Base-by-base conservation (phyloP, 1,284 basidiomycete species). In the Boletus semigastroideus region DNA sequence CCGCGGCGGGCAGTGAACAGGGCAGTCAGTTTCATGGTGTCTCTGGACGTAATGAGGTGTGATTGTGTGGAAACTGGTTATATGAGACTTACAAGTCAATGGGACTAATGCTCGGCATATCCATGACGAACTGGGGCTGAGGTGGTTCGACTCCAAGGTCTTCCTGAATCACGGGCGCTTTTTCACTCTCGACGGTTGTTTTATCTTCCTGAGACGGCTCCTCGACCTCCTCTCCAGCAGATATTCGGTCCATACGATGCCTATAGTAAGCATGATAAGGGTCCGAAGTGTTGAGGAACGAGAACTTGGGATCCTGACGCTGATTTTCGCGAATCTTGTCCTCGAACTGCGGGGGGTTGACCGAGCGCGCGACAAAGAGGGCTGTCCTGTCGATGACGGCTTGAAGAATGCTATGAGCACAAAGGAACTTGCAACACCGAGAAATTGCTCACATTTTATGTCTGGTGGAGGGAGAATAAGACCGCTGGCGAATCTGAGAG, bases 261-360 rank as follows among this genome's bases (percentile, higher is more conserved):
- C 89, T 84, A 71, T 98, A 98, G 76, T 98, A 98, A 57, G 90
- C 90, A 84, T 98, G 91, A 76, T 96, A 98, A 61, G 95, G 92
- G 78, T 98, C 95, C 52, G 86, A 84, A 54, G 89, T 84, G 74
- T 94, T 94, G 70, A 98, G 80, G 78, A 98, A 98, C 51, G 94
- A 91, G 78, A 98, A 98, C 73, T 96, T 94, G 58, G 94, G 92
- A 77, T 98, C 94, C 58, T 86, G 83, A 74, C 92, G 92, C 72
- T 95, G 94, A 65, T 89, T 87, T 74, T 96, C 92, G 62, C 93
- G 85, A 69, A 98, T 94, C 77, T 95, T 95, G 70, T 94, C 91
- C 74, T 98, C 95, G 63, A 98, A 94, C 61, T 88, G 84, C 13
- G 83, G 79, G 4, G 94, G 92, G 63, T 95, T 92, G 19, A 88